Evolutionary conservation across 192 early-diverging fungal genomes (phyloP), one percentile per base, ranked within the genome.

Genomic region (Coemansia sp.): DNA sequence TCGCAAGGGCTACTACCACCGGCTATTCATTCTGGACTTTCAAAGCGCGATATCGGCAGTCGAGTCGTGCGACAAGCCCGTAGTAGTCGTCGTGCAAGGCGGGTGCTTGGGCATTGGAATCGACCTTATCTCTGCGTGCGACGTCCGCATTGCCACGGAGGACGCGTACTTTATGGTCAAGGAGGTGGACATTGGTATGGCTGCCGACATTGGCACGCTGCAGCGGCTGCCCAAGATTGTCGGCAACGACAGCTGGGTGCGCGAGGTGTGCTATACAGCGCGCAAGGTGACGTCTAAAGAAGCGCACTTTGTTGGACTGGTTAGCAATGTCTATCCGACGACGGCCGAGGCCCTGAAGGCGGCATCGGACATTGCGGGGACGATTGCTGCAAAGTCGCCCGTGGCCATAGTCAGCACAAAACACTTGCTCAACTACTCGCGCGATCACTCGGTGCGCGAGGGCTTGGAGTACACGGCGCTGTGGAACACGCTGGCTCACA

Each of bases 221-320:
- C 97, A 99, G 85, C 89, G 97, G 31, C 84, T 99, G 24, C 95
- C 95, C 61, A 98, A 98, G 84, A 87, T 97, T 7, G 94, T 95
- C 57, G 95, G 93, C 29, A 98, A 97, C 83, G 81, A 89, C 66
- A 90, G 90, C 77, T 91, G 92, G 90, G 91, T 97, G 39, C 92
- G 95, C 73, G 97, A 99, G 66, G 77, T 95, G 11, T 94, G 92
- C 74, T 88, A 91, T 43, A 97, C 95, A 16, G 96, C 88, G 3
- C 90, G 95, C 69, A 85, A 84, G 82, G 88, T 94, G 53, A 46
- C 78, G 27, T 87, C 88, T 0, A 71, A 80, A 13, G 93, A 96
- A 68, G 93, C 92, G 0, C 73, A 83, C 27, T 43, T 63, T 5
- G 74, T 86, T 67, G 92, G 92, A 2, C 86, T 94, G 7, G 84